Base-by-base conservation (phyloP, 2,329 filamentous ascomycete species). In the Aureobasidium namibiae region DNA sequence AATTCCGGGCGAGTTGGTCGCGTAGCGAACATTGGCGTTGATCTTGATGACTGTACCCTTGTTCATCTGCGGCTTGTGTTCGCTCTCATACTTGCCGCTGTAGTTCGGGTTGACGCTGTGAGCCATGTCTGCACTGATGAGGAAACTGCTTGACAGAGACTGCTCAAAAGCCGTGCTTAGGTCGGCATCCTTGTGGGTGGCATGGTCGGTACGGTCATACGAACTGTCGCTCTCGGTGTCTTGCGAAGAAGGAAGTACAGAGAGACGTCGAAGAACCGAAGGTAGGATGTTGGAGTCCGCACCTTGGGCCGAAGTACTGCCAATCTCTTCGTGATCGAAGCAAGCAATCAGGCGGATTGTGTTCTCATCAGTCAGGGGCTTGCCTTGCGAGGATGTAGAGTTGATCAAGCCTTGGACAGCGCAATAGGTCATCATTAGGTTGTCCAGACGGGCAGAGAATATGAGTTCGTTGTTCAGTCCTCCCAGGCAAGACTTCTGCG, bases 291-390 rank as follows among this genome's bases (percentile, higher is more conserved):
- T 96, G 4, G 90, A 96, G 75, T 95, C 86, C 18, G 94, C 94
- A 62, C 94, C 94, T 69, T 99, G 94, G 5, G 92, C 92, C 2
- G 91, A 95, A 60, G 83, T 86, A 62, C 90, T 95, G 57, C 94
- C 94, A 68, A 99, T 94, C 72, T 99, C 94, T 74, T 99, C 94
- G 75, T 99, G 92, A 72, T 99, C 94, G 73, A 99, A 99, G 74
- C 92, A 89, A 36, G 91, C 88, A 65, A 95, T 87, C n/a, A 99
- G 79, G 46, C 94, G 90, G 68, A 97, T 96, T 18, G 84, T 87
- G 3, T 83, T 78, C 69, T 96, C 92, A 23, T 87, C 75, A 44
- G 90, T 84, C 29, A 97, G 81, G 34, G 63, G 59, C 41, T 62
- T 61, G 6, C 87, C 81, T 4, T 79, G 75, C 13, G 82, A 72